These are phyloP conservation scores for Saccharomyces hybrid DNA, from an alignment of 1,139 yeast species.

Conservation along the genomic window DNA sequence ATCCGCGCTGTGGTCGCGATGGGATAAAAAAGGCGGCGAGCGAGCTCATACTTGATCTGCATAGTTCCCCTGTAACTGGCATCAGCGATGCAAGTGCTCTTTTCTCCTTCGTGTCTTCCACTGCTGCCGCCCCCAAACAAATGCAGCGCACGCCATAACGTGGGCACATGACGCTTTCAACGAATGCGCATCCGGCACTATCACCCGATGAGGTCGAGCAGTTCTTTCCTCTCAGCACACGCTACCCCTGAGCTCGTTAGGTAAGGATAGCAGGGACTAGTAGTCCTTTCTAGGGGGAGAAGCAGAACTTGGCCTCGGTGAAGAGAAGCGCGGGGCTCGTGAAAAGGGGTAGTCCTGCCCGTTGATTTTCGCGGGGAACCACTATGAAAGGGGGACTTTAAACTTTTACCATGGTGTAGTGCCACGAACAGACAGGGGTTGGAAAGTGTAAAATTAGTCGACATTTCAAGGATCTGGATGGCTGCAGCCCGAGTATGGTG, in stretches of 20 bases:
- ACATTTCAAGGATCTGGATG: too few relatives aligned
- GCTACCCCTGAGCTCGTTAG: not conserved
- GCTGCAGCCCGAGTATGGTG: too few relatives aligned
- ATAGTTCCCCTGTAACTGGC: too few relatives aligned
- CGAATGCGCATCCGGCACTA: not conserved
- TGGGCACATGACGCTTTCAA: too few relatives aligned
- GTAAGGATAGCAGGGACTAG: not conserved
- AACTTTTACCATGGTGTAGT: not conserved
- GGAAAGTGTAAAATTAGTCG: not conserved
- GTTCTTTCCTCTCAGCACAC: not conserved
- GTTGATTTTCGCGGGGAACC: not conserved
- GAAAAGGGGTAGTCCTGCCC: not conserved
- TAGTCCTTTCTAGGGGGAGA: not conserved
- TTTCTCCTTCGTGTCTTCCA: too few relatives aligned
- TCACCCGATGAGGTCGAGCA: not conserved
- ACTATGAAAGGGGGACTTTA: not conserved
- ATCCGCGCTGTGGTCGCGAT: too few relatives aligned
- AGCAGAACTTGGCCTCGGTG: not conserved
- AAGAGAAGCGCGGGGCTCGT: not conserved
- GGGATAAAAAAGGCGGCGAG: too few relatives aligned
- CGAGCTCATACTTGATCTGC: too few relatives aligned
- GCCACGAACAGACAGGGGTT: not conserved
- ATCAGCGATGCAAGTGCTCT: too few relatives aligned
- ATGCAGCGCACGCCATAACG: too few relatives aligned
- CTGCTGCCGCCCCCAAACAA: too few relatives aligned